A percentile compares a stretch with the other conserved stretches of the same genome.
These are phyloP conservation scores for Coniochaeta sp. DNA, from an alignment of 2,329 filamentous ascomycete genomes.

Conservation along the genomic window DNA sequence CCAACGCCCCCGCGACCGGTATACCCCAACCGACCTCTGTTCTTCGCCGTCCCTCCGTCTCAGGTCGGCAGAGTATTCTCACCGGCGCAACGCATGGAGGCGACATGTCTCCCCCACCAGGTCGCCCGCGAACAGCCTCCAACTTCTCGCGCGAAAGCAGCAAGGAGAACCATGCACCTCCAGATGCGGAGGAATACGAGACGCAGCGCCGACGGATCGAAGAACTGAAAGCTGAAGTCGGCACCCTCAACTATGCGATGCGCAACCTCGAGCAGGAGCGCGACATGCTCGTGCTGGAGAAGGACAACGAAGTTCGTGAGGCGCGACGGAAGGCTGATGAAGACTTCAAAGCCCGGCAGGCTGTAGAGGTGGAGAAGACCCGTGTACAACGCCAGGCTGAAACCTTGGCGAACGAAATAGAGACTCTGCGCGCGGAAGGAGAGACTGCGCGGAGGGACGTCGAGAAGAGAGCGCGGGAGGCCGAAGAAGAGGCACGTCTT, in stretches of 20 bases:
- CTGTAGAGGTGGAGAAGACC: slow-evolving; percentile 47
- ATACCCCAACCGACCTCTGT: slow-evolving; percentile 16
- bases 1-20: slow-evolving; percentile 10
- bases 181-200: slow-evolving; percentile 53
- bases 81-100: background rate
- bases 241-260: slow-evolving; percentile 79
- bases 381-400: slow-evolving; percentile 45
- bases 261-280: slow-evolving; percentile 83
- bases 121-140: slow-evolving; percentile 25
- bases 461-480: slow-evolving; percentile 63
- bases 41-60: slow-evolving; percentile 12
- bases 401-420: slow-evolving; percentile 42
- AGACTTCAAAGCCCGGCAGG: slow-evolving; percentile 64
- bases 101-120: slow-evolving; percentile 7
- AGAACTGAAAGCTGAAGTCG: slow-evolving; percentile 82
- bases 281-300: slow-evolving; percentile 69
- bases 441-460: slow-evolving; percentile 56
- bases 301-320: slow-evolving; percentile 79
- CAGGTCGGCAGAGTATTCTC: background rate
- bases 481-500: slow-evolving; percentile 63
- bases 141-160: slow-evolving; percentile 47
- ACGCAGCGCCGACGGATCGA: slow-evolving; percentile 55
- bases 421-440: slow-evolving; percentile 40
- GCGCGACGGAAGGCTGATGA: slow-evolving; percentile 74
- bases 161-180: slow-evolving; percentile 53